Percentiles rank a stretch among this genome's conserved stretches.
phyloP scores from a whole-genome alignment of 805 yeast species.

The Cyberlindnera saturnus region DNA sequence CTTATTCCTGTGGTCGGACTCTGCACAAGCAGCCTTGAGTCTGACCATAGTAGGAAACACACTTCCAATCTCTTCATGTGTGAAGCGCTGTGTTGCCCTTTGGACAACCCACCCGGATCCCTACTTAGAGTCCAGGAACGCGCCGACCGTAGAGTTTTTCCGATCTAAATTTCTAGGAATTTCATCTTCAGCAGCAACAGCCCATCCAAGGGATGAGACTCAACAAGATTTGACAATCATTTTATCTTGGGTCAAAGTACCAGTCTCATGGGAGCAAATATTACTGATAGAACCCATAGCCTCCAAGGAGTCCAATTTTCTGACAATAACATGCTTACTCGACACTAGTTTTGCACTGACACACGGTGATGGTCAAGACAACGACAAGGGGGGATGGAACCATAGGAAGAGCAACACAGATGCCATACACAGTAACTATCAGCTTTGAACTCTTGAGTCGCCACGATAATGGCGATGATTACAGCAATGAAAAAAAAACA shows the following conservation, averaged over 20 bases:
- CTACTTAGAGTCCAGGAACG: too few relatives aligned
- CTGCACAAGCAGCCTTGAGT: too few relatives aligned
- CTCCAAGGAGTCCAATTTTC: slow-evolving; percentile 73
- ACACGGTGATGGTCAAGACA: slow-evolving; percentile 78
- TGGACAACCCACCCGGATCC: too few relatives aligned
- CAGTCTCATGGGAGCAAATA: slow-evolving; percentile 79
- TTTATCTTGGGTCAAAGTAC: slow-evolving; percentile 75
- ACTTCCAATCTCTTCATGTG: too few relatives aligned
- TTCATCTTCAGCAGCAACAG: too few relatives aligned
- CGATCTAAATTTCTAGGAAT: too few relatives aligned
- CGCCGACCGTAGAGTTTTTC: too few relatives aligned
- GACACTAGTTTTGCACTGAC: slow-evolving; percentile 71
- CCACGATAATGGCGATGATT: slow-evolving; percentile 82
- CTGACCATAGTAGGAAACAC: too few relatives aligned
- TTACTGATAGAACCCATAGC: slow-evolving; percentile 75
- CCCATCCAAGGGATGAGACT: slow-evolving; percentile 61
- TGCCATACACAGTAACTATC: slow-evolving; percentile 75
- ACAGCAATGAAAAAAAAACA: slow-evolving; percentile 69
- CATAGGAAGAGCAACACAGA: slow-evolving; percentile 75
- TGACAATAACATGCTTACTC: slow-evolving; percentile 62
- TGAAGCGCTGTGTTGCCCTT: too few relatives aligned
- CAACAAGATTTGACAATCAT: slow-evolving; percentile 67
- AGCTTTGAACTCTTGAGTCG: slow-evolving; percentile 69
- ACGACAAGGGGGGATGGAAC: slow-evolving; percentile 78
- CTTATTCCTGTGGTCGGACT: too few relatives aligned